Base-by-base conservation (phyloP, 306 rosid species). In the Heteromeles arbutifolia region DNA sequence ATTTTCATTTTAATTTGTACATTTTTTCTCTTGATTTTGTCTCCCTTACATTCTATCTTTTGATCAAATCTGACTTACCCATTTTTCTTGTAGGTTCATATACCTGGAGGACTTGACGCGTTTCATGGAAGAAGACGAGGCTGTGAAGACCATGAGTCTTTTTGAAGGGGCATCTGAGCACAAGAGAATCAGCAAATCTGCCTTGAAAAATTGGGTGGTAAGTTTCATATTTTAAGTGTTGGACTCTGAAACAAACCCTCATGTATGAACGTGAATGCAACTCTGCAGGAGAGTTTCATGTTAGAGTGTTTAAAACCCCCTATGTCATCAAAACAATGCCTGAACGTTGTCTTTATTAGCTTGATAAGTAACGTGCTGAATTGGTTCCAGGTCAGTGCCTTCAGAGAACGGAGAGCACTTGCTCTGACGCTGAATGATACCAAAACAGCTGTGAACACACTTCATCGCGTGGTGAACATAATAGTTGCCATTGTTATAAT, bases 331-430 rank as follows among this genome's bases (percentile, higher is more conserved):
- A 50, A 73, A 6, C 41, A 41, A 4, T 34, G 53, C 28, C 24
- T 22, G 43, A 37, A 56, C 1, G 0, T 24, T 7, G 57, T 13
- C 14, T 26, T 29, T 34, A 2, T 9, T 28, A 54, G 31, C 37
- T 74, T 63, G 58, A 61, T 37, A 68, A 70, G 3, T 50, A 50
- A 2, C 18, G 54, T 7, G 45, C 21, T 44, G 4, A 45, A 45
- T 72, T 72, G 78, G 15, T 59, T 83, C 34, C 83, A 95, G 99
- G 96, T 96, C 73, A 85, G 86, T 82, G 97, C 96, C 43, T 89
- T 96, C 73, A 84, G 99, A 79, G 99, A 96, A 80, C 88, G 98
- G 61, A 86, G 97, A 87, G 97, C 99, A 59, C 97, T 95, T 53
- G 88, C 99, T 68, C 87, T 95, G 85, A 86, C 97, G 19, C 82